A percentile compares a stretch with the other conserved stretches of the same genome.
Evolutionary conservation across 441 rosid species (phyloP).

Genomic region (Bocquillonia castaneifolia): DNA sequence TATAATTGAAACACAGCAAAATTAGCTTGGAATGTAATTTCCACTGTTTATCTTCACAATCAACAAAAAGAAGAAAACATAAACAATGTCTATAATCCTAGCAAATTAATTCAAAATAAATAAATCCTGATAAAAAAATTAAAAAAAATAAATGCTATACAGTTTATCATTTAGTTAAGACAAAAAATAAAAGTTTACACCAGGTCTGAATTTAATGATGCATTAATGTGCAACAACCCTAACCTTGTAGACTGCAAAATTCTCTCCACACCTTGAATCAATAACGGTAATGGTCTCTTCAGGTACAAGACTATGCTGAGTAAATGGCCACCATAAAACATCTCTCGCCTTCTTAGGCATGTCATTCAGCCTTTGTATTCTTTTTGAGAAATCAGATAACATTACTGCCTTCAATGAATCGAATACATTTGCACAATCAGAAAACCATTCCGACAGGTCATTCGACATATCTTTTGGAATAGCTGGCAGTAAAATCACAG

Average conservation of each 20-base stretch:
- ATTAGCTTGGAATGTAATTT: neutral
- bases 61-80: neutral
- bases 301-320: conserved; percentile 78
- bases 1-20: conserved; percentile 21
- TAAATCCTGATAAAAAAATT: neutral
- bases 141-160: neutral
- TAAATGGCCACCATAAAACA: conserved; percentile 94
- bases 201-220: neutral
- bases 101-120: neutral
- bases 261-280: conserved; percentile 91
- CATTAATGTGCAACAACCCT: conserved; percentile 1
- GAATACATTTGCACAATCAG: conserved; percentile 47
- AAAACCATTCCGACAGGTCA: conserved; percentile 81
- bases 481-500: conserved; percentile 77
- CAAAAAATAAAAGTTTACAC: neutral
- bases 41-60: neutral
- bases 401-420: conserved; percentile 51
- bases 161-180: neutral
- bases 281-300: conserved; percentile 65
- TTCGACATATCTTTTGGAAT: conserved; percentile 71
- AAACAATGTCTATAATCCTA: neutral
- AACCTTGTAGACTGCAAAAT: conserved; percentile 80
- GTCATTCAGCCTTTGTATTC: conserved; percentile 49
- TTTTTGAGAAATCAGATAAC: conserved; percentile 51
- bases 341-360: conserved; percentile 73